Base-by-base conservation (phyloP, 1,139 yeast genomes). In the Kodamaea anthophila region DNA sequence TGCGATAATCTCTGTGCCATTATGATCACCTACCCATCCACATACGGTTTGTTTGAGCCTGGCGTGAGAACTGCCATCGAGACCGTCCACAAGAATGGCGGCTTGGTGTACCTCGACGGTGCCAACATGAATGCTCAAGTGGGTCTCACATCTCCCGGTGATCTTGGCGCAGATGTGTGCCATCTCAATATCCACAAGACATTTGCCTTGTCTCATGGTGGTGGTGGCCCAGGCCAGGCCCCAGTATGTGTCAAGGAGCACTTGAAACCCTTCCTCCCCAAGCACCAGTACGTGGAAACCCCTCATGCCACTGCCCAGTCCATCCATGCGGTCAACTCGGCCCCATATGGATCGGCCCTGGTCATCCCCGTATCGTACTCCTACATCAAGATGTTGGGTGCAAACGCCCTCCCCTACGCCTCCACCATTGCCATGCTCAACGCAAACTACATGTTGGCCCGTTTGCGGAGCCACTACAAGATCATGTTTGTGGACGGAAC, bases 41-140 rank as follows among this genome's bases (percentile, higher is more conserved):
- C 98, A 3, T 91, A 86, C 54, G 98, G 98, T 37, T 75, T 88
- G 40, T 91, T 86, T 49, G 98, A 88, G 59, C 96, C 96, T 12
- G 87, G 91, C 36, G 83, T 91, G 36, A 80, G 75, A 54, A 66
- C 69, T 31, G 96, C 96, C 19, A 83, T 87, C 47, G 85, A 84
- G 15, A 68, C 79, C 37, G 87, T 91, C 21, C 98, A 91, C 58
- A 50, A 60, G 21, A 57, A 77, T 46, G 98, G 98, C 35, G 98
- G 97, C 21, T 94, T 88, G 57, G 97, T 91, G 18, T 91, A 91
- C 62, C 70, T 91, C 61, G 98, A 91, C 58, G 98, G 98, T 53
- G 98, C 98, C 38, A 91, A 91, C 60, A 91, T 91, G 98, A 91
- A 91, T 55, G 98, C 98, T 1, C 98, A 91, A 60, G 95, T 91